Conservation (phyloP, 2,329 filamentous ascomycete genomes). For the Pestalotiopsis sp. region DNA sequence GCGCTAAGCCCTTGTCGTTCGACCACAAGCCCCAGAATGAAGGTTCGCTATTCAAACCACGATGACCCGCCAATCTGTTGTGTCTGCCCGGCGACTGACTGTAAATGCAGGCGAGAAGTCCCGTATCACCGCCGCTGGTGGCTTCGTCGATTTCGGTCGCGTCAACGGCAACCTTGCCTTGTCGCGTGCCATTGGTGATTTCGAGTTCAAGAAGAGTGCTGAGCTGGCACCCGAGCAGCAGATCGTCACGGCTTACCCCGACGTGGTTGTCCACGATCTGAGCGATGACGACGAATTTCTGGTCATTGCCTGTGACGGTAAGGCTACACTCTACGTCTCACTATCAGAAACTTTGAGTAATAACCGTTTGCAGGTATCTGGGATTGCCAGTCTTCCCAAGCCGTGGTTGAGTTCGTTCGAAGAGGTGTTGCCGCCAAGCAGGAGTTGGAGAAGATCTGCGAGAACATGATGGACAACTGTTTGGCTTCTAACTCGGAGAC, state of each 20-base stretch:
- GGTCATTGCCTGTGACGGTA: slow-evolving; percentile 90
- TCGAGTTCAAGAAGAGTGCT: slow-evolving; percentile 99
- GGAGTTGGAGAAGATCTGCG: slow-evolving; percentile 90
- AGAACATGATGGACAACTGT: slow-evolving; percentile 99
- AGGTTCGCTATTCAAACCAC: slow-evolving; percentile 52
- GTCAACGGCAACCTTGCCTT: slow-evolving; percentile 97
- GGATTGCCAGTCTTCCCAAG: slow-evolving; percentile 98
- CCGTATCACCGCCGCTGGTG: slow-evolving; percentile 90
- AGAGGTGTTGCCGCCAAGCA: slow-evolving; percentile 96
- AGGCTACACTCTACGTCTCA: slow-evolving; percentile 28
- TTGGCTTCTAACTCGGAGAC: slow-evolving; percentile 97
- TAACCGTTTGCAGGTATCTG: slow-evolving; percentile 73
- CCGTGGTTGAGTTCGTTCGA: slow-evolving; percentile 94
- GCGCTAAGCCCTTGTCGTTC: slow-evolving; percentile 96
- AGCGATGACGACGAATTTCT: slow-evolving; percentile 94
- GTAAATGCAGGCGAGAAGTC: slow-evolving; percentile 79
- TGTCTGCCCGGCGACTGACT: not conserved
- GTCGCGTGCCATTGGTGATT: slow-evolving; percentile 96
- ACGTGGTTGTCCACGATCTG: slow-evolving; percentile 89
- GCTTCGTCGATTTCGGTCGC: slow-evolving; percentile 96
- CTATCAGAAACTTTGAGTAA: not conserved
- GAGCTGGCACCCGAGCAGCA: slow-evolving; percentile 97
- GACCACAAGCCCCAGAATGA: slow-evolving; percentile 99
- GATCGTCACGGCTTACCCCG: slow-evolving; percentile 95
- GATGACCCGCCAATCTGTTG: not conserved